Conservation (phyloP, 352 stramenopile genomes). For the Phytophthora pinifolia region DNA sequence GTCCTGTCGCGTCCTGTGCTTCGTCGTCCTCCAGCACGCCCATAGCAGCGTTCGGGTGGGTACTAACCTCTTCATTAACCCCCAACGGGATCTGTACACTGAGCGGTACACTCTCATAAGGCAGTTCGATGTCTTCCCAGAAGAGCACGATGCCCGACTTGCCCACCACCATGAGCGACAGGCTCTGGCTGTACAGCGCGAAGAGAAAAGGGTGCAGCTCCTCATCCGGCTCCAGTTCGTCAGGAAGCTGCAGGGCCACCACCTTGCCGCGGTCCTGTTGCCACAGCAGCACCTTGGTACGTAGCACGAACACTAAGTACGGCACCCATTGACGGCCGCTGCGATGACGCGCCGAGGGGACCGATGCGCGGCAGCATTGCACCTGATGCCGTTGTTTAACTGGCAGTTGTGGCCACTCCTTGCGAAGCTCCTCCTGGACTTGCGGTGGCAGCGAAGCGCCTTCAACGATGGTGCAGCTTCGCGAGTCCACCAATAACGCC, state of each 20-base stretch:
- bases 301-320: slow-evolving; percentile 61
- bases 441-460: slow-evolving; percentile 38
- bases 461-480: slow-evolving; percentile 52
- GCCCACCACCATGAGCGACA: slow-evolving; percentile 72
- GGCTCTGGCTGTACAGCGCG: slow-evolving; percentile 54
- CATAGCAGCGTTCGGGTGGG: slow-evolving; percentile 42
- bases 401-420: slow-evolving; percentile 33
- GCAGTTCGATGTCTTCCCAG: slow-evolving; percentile 80
- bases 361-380: slow-evolving; percentile 36
- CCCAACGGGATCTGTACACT: slow-evolving; percentile 79
- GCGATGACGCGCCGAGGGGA: slow-evolving; percentile 47
- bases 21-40: slow-evolving; percentile 12
- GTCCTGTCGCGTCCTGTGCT: slow-evolving; percentile 39
- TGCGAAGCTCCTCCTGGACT: slow-evolving; percentile 51
- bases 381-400: slow-evolving; percentile 20
- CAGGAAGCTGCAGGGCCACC: slow-evolving; percentile 51
- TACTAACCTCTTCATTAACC: slow-evolving; percentile 47
- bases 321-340: slow-evolving; percentile 51
- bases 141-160: slow-evolving; percentile 72
- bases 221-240: slow-evolving; percentile 53
- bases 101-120: slow-evolving; percentile 74
- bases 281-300: slow-evolving; percentile 68
- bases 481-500: slow-evolving; percentile 54
- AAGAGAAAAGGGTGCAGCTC: slow-evolving; percentile 68
- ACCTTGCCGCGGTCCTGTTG: slow-evolving; percentile 50